A percentile compares a stretch with the other conserved stretches of the same genome.
phyloP scores from a whole-genome alignment of 208 protist genomes.

The Leishmania martiniquensis region DNA sequence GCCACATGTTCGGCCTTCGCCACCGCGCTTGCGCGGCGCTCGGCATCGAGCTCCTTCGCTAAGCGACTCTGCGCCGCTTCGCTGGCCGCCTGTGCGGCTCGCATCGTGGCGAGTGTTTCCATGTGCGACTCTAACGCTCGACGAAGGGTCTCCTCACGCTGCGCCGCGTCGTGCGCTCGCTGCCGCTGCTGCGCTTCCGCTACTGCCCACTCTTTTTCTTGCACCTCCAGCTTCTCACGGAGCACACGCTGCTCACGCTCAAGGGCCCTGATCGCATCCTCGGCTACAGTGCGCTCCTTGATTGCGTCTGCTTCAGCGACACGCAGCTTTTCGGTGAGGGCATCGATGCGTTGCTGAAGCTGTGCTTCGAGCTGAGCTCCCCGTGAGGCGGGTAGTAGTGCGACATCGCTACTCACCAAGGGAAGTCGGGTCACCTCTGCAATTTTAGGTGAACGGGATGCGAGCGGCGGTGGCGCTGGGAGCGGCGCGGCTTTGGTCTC shows the following conservation, averaged over 20 bases:
- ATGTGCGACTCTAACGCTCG: not conserved
- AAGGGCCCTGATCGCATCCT: not conserved
- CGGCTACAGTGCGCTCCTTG: not conserved
- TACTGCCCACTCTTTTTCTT: too few relatives aligned
- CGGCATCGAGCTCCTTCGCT: conserved; percentile 2
- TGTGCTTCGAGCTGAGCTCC: not conserved
- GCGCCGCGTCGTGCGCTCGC: not conserved
- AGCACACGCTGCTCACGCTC: not conserved
- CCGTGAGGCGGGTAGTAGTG: not conserved
- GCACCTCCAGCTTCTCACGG: conserved; percentile 2
- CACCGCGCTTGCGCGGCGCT: not conserved
- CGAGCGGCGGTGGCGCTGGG: not conserved
- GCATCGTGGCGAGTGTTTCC: conserved; percentile 1
- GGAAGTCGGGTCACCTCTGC: not conserved
- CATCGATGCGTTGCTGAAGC: not conserved
- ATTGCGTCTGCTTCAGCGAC: not conserved
- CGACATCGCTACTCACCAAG: not conserved
- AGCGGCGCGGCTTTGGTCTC: not conserved
- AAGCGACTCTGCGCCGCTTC: not conserved
- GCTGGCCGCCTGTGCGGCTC: not conserved
- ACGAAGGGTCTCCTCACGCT: conserved; percentile 1
- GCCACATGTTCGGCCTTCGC: not conserved
- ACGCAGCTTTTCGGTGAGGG: conserved; percentile 2
- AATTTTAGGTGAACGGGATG: not conserved
- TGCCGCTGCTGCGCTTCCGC: not conserved